These are phyloP conservation scores for Sherardia arvensis DNA, from an alignment of 257 asterid genomes.

Conservation along the genomic window DNA sequence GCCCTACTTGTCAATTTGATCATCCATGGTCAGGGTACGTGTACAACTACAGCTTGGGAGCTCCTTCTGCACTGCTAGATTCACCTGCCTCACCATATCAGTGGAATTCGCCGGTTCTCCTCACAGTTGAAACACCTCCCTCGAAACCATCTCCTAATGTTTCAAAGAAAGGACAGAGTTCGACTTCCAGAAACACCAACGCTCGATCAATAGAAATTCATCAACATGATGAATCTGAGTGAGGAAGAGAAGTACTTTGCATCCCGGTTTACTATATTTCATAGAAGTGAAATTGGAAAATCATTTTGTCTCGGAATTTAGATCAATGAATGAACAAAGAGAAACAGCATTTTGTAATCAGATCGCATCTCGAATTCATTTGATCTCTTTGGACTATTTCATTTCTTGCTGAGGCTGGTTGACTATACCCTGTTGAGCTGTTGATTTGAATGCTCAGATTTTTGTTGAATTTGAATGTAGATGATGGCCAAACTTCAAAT, in stretches of 20 bases:
- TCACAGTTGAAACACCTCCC: slow-evolving; percentile 3
- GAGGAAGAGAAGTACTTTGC: slow-evolving; percentile 1
- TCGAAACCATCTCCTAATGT: slow-evolving; percentile 6
- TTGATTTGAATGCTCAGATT: background rate
- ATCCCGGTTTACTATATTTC: background rate
- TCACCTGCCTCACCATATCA: slow-evolving; percentile 7
- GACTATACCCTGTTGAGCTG: background rate
- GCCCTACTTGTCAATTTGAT: slow-evolving; percentile 52
- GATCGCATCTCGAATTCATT: background rate
- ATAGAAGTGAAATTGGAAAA: background rate
- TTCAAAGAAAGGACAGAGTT: slow-evolving; percentile 3
- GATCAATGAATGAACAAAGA: background rate
- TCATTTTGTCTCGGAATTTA: background rate
- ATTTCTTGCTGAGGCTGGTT: background rate
- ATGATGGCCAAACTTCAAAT: background rate
- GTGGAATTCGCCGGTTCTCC: slow-evolving; percentile 7
- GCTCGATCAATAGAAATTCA: background rate
- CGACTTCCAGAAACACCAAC: background rate
- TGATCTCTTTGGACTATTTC: background rate
- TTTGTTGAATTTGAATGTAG: background rate
- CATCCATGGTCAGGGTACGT: slow-evolving; percentile 52
- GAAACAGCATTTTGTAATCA: background rate
- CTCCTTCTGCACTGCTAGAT: slow-evolving; percentile 3
- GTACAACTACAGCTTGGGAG: slow-evolving; percentile 25
- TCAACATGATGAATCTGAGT: slow-evolving; percentile 6